Evolutionary conservation across 106 monocot species (phyloP).

Genomic region (Vanilla planifolia): DNA sequence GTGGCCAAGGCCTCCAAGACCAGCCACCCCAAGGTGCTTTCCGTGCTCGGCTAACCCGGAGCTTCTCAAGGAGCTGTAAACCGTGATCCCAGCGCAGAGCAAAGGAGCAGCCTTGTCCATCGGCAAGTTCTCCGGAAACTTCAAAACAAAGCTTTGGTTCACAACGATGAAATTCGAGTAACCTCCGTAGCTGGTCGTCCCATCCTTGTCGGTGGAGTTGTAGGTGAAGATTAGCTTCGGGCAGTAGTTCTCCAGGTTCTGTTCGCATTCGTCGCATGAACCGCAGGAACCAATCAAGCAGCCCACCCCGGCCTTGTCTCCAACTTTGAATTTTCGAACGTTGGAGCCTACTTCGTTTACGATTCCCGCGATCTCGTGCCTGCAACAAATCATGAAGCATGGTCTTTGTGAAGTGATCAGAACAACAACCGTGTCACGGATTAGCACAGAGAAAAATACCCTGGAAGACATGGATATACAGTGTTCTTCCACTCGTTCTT

Average conservation of each 20-base stretch:
- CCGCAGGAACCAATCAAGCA: slow-evolving; percentile 55
- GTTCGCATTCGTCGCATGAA: slow-evolving; percentile 39
- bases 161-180: slow-evolving; percentile 57
- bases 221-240: slow-evolving; percentile 29
- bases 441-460: slow-evolving; percentile 12
- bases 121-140: slow-evolving; percentile 48
- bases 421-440: background rate
- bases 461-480: slow-evolving; percentile 35
- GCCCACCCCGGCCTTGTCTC: slow-evolving; percentile 66
- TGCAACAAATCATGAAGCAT: slow-evolving; percentile 10
- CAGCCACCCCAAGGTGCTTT: slow-evolving; percentile 68
- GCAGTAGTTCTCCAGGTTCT: slow-evolving; percentile 58
- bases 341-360: slow-evolving; percentile 54
- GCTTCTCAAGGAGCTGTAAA: slow-evolving; percentile 68
- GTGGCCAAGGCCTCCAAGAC: slow-evolving; percentile 74
- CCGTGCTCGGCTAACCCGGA: slow-evolving; percentile 41
- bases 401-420: background rate
- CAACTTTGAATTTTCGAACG: slow-evolving; percentile 51
- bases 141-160: slow-evolving; percentile 40
- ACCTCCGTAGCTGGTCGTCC: slow-evolving; percentile 48
- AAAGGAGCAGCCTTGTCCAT: slow-evolving; percentile 65
- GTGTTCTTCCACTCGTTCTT: slow-evolving; percentile 41
- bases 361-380: slow-evolving; percentile 70
- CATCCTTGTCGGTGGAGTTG: slow-evolving; percentile 30
- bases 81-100: slow-evolving; percentile 72